These are phyloP conservation scores for Aspergillus fumigatiaffinis DNA, from an alignment of 2,329 filamentous ascomycete genomes.

Conservation along the genomic window DNA sequence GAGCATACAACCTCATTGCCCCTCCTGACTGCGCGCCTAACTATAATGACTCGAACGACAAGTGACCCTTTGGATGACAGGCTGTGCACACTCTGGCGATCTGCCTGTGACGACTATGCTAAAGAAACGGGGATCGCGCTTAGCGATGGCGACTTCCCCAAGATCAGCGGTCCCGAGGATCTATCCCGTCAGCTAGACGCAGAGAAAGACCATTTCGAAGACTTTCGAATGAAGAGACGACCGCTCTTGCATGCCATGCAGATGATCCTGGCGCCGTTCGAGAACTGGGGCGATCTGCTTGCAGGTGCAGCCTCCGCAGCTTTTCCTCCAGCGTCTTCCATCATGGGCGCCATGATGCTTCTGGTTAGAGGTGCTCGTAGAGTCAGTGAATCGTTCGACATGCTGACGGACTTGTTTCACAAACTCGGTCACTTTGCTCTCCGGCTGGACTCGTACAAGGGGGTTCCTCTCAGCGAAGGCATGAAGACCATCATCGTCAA, in stretches of 20 bases:
- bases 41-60: neutral
- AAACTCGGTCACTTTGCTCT: constrained; percentile 8
- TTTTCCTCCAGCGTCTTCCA: constrained; percentile 4
- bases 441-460: constrained; percentile 9
- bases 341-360: constrained; percentile 6
- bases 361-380: constrained; percentile 4
- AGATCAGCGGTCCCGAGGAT: neutral
- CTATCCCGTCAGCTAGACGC: constrained; percentile 1
- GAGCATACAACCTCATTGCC: neutral
- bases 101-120: constrained; percentile 1
- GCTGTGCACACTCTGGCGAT: neutral
- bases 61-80: neutral
- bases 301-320: neutral
- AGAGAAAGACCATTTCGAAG: constrained; percentile 3
- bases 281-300: neutral
- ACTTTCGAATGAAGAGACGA: constrained; percentile 2
- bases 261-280: neutral
- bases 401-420: constrained; percentile 4
- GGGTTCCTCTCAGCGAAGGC: constrained; percentile 1
- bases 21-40: neutral
- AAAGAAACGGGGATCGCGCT: neutral
- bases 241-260: neutral
- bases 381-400: constrained; percentile 10
- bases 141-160: neutral
- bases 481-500: constrained; percentile 8